Evolutionary conservation across 2,329 filamentous ascomycete species (phyloP).

Genomic region (Aspergillus candidus): DNA sequence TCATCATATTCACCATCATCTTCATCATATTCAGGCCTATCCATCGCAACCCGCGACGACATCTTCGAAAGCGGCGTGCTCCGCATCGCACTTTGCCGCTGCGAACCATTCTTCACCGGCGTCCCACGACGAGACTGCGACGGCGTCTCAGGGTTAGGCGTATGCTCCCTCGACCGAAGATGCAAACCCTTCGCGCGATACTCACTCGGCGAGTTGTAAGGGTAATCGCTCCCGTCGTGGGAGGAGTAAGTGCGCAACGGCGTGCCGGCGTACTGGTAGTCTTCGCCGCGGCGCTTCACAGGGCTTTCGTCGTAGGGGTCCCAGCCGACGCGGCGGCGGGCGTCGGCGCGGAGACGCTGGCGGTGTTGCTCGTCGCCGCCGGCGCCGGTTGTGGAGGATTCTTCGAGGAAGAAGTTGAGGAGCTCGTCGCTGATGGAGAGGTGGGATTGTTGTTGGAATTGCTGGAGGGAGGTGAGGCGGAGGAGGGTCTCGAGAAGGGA

Average conservation of each 20-base stretch:
- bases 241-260: constrained; percentile 17
- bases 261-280: constrained; percentile 49
- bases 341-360: constrained; percentile 54
- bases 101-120: constrained; percentile 15
- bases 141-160: constrained; percentile 23
- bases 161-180: constrained; percentile 28
- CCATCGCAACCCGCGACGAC: too few species aligned
- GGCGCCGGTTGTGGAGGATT: constrained; percentile 60
- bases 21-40: too few species aligned
- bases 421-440: constrained; percentile 87
- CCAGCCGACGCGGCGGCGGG: constrained; percentile 58
- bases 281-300: constrained; percentile 59
- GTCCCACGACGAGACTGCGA: constrained; percentile 17
- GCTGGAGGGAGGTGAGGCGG: constrained; percentile 77
- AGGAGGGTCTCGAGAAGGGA: constrained; percentile 86
- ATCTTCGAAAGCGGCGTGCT: constrained; percentile 16
- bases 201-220: constrained; percentile 25
- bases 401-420: constrained; percentile 76
- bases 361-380: constrained; percentile 57
- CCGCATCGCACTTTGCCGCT: constrained; percentile 17
- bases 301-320: constrained; percentile 68
- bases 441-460: constrained; percentile 85
- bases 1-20: too few species aligned
- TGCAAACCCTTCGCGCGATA: constrained; percentile 19
- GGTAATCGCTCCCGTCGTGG: constrained; percentile 16